A percentile compares a stretch with the other conserved stretches of the same genome.
These are phyloP conservation scores for Spongiforma sp. DNA, from an alignment of 1,284 basidiomycete genomes.

Conservation along the genomic window DNA sequence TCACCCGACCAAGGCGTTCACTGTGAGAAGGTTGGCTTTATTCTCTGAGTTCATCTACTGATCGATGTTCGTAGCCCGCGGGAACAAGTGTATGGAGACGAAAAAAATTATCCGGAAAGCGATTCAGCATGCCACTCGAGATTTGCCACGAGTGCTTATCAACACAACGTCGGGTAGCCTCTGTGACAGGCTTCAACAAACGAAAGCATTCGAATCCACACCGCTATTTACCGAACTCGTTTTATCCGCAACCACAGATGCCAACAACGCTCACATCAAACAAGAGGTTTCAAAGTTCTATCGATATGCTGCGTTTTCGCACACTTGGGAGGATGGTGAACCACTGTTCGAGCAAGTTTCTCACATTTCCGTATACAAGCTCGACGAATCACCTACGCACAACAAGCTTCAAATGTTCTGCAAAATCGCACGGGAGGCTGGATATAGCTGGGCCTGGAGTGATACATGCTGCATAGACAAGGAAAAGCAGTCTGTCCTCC, in stretches of 20 bases:
- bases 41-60: neutral
- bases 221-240: too few relatives aligned
- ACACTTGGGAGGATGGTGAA: conserved; percentile 14
- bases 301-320: conserved; percentile 12
- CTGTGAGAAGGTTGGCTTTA: neutral
- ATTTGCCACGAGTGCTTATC: conserved; percentile 11
- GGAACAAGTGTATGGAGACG: neutral
- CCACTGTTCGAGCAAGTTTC: conserved; percentile 2
- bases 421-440: too few relatives aligned
- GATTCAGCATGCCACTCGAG: neutral
- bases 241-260: conserved; percentile 7
- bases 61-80: neutral
- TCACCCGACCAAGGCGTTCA: neutral
- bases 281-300: conserved; percentile 13
- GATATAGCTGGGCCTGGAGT: too few relatives aligned
- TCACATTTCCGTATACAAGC: conserved; percentile 6
- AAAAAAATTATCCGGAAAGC: neutral
- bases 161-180: conserved; percentile 8
- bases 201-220: conserved; percentile 4
- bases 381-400: conserved; percentile 3
- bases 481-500: too few relatives aligned
- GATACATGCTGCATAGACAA: too few relatives aligned
- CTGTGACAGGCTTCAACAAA: neutral
- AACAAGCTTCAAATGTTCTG: too few relatives aligned
- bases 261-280: conserved; percentile 4